phyloP scores from a whole-genome alignment of 352 stramenopile species.

The Phytophthora uliginosa region DNA sequence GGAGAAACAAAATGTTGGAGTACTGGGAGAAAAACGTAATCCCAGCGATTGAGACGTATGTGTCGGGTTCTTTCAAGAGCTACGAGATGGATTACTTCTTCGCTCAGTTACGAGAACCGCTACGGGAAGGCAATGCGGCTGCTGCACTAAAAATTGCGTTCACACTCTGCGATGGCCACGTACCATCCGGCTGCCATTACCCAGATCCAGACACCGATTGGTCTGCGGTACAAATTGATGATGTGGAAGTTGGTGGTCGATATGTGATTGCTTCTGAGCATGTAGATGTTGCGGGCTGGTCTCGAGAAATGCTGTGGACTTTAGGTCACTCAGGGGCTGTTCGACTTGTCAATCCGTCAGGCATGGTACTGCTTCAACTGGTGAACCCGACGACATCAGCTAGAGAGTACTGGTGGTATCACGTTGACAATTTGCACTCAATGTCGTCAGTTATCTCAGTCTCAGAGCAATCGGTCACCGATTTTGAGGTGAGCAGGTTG shows the following conservation, averaged over 20 bases:
- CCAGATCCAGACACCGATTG: slow-evolving; percentile 85
- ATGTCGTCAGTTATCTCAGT: slow-evolving; percentile 26
- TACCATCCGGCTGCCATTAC: slow-evolving; percentile 82
- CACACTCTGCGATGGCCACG: slow-evolving; percentile 82
- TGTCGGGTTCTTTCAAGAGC: slow-evolving; percentile 85
- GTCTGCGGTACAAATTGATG: slow-evolving; percentile 79
- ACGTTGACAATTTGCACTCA: slow-evolving; percentile 59
- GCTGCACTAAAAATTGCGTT: slow-evolving; percentile 85
- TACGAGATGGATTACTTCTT: slow-evolving; percentile 93
- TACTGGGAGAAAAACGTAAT: slow-evolving; percentile 91
- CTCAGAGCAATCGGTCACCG: slow-evolving; percentile 51
- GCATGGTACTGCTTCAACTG: slow-evolving; percentile 75
- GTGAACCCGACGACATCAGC: slow-evolving; percentile 55
- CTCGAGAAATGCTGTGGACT: slow-evolving; percentile 73
- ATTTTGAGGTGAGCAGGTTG: slow-evolving; percentile 47
- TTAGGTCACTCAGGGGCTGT: slow-evolving; percentile 65
- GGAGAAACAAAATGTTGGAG: slow-evolving; percentile 84
- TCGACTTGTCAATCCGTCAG: slow-evolving; percentile 56
- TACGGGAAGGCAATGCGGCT: slow-evolving; percentile 79
- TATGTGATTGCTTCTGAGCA: slow-evolving; percentile 60
- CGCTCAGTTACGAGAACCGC: slow-evolving; percentile 77
- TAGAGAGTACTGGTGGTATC: slow-evolving; percentile 81
- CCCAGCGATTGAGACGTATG: slow-evolving; percentile 84
- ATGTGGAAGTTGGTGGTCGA: slow-evolving; percentile 69
- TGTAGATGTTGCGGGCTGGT: slow-evolving; percentile 50